Base-by-base conservation (phyloP, 140 eudicot species). In the Cichorium intybus region DNA sequence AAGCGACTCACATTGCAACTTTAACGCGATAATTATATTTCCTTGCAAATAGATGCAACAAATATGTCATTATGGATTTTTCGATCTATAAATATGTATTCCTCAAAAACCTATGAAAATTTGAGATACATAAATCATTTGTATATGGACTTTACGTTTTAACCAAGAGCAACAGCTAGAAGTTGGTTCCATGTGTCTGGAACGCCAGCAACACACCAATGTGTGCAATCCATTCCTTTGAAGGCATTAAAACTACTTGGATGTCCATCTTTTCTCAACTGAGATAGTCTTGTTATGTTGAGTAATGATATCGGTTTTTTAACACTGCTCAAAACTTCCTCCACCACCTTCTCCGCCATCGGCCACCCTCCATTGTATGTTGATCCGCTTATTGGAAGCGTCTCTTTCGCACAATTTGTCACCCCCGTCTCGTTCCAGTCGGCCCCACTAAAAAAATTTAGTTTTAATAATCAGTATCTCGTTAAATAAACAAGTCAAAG, bases 161-260 rank as follows among this genome's bases (percentile, higher is more conserved):
- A 48, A 48, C 2, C 23, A 56, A 83, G 83, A 67, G 80, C 23
- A 47, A 66, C 62, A 71, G 31, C 34, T 20, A 89, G 64, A 18
- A 89, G 81, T 22, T 66, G 84, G 60, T 79, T 89, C 95, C 97
- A 89, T 6, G 91, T 85, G 60, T 89, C 95, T 9, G 83, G 79
- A 7, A 83, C 75, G 0, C 95, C 95, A 7, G 85, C 85, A 35
- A 90, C 35, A 37, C 95, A 90, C 97, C 97, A 90, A 56, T 86
- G 95, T 33, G 92, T 86, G 75, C 89, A 86, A 72, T 86, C 92
- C 87, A 86, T 81, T 57, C 85, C 85, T 21, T 52, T 52, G 31
- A 68, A 69, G 7, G 29, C 81, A 62, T 77, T 84, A 51, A 57
- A 81, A 46, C 66, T 76, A 43, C 82, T 72, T 6, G 93, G 93